phyloP scores from a whole-genome alignment of 352 stramenopile genomes.

The Phytophthora capsici region DNA sequence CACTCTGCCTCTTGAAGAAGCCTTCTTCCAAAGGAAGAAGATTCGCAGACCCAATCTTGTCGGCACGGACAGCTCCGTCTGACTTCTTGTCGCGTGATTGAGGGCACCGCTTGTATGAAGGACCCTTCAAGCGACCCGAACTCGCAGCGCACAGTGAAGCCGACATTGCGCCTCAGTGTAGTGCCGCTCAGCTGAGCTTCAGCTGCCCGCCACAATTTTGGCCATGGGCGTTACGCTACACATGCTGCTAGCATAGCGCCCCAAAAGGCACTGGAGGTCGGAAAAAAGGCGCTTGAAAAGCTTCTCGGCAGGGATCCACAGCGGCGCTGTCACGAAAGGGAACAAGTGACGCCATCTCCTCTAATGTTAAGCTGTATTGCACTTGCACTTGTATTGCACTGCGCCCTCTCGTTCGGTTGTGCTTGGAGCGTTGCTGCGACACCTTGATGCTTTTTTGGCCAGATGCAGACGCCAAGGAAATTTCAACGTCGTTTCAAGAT shows the following conservation, averaged over 20 bases:
- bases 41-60: constrained; percentile 2
- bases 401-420: constrained; percentile 9
- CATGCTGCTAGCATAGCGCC: constrained; percentile 16
- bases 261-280: constrained; percentile 23
- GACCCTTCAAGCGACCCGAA: neutral
- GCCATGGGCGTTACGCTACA: constrained; percentile 1
- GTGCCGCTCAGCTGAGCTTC: neutral
- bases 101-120: neutral
- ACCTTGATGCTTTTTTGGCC: constrained; percentile 15
- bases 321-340: too few species aligned
- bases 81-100: neutral
- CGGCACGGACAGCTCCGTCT: constrained; percentile 7
- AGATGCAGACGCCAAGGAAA: constrained; percentile 8
- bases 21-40: too few species aligned
- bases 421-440: constrained; percentile 5
- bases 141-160: neutral
- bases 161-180: neutral
- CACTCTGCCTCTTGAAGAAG: too few species aligned
- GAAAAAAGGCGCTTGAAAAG: constrained; percentile 21
- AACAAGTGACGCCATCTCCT: neutral
- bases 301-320: neutral
- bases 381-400: neutral
- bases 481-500: constrained; percentile 40
- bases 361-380: neutral
- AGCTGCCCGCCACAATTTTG: constrained; percentile 9